A percentile compares a stretch with the other conserved stretches of the same genome.
Evolutionary conservation across 257 asterid genomes (phyloP).

Genomic region (Solanum piurae): DNA sequence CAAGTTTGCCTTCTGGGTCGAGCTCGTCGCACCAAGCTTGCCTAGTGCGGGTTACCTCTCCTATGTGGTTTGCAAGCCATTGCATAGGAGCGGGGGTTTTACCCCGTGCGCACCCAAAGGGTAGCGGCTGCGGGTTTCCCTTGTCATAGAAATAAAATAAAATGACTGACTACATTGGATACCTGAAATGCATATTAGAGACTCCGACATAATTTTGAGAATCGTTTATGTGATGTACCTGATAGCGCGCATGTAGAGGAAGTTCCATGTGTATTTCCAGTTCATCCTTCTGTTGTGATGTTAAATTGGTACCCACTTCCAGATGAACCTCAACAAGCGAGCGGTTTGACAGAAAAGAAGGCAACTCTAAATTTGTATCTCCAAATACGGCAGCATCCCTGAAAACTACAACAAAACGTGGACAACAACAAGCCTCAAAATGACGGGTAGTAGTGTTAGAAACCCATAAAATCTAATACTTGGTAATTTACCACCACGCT

Average conservation of each 20-base stretch:
- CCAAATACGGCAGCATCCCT: slow-evolving; percentile 71
- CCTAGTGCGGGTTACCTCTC: too few relatives aligned
- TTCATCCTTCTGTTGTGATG: slow-evolving; percentile 16
- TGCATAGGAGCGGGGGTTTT: too few relatives aligned
- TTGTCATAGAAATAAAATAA: neutral
- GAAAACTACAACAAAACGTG: slow-evolving; percentile 35
- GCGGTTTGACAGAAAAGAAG: slow-evolving; percentile 66
- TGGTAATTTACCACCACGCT: slow-evolving; percentile 47
- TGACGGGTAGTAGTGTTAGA: neutral
- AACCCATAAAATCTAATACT: neutral
- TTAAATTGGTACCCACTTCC: slow-evolving; percentile 18
- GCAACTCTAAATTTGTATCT: slow-evolving; percentile 79
- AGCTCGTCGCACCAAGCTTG: too few relatives aligned
- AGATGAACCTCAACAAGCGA: slow-evolving; percentile 70
- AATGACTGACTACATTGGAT: neutral
- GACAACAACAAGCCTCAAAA: neutral
- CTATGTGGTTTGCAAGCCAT: too few relatives aligned
- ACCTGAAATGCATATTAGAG: neutral
- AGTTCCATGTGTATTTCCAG: slow-evolving; percentile 37
- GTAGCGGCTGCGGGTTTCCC: too few relatives aligned
- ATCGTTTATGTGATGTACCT: slow-evolving; percentile 23
- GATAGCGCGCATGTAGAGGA: slow-evolving; percentile 88
- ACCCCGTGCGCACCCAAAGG: too few relatives aligned
- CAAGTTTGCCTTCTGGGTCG: too few relatives aligned
- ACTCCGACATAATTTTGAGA: neutral